Percentiles rank a stretch among this genome's conserved stretches.
phyloP scores from a whole-genome alignment of 1,139 yeast genomes.

The Zygoascus meyerae region DNA sequence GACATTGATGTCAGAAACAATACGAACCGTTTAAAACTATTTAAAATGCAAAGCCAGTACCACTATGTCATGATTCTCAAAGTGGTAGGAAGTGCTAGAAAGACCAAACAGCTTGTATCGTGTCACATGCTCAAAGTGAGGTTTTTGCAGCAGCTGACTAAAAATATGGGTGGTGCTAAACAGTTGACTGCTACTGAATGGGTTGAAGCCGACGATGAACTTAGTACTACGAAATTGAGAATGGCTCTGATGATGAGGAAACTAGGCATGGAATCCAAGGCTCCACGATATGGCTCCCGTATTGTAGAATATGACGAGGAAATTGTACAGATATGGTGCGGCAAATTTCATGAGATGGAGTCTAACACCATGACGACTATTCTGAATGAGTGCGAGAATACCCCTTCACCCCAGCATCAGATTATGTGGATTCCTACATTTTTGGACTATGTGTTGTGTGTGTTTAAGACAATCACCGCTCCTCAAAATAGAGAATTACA shows the following conservation, averaged over 20 bases:
- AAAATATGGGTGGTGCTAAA: constrained; percentile 5
- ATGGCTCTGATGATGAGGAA: constrained; percentile 8
- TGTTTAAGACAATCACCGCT: constrained; percentile 14
- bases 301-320: not conserved
- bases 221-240: constrained; percentile 1
- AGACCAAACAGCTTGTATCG: constrained; percentile 6
- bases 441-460: constrained; percentile 16
- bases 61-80: constrained; percentile 8
- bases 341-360: constrained; percentile 11
- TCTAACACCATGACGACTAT: constrained; percentile 2
- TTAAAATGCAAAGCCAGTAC: constrained; percentile 3
- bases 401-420: constrained; percentile 14
- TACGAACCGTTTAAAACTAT: constrained; percentile 1
- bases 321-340: constrained; percentile 14
- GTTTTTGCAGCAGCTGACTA: constrained; percentile 9
- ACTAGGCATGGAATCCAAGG: not conserved
- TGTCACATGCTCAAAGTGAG: constrained; percentile 7
- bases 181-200: constrained; percentile 10
- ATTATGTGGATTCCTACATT: constrained; percentile 24
- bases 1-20: constrained; percentile 7
- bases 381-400: constrained; percentile 1
- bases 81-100: constrained; percentile 6
- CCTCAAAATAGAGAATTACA: constrained; percentile 9
- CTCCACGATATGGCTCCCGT: constrained; percentile 4
- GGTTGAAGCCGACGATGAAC: constrained; percentile 9